Evolutionary conservation across 2,329 filamentous ascomycete genomes (phyloP).

Genomic region (Cercospora janseana): DNA sequence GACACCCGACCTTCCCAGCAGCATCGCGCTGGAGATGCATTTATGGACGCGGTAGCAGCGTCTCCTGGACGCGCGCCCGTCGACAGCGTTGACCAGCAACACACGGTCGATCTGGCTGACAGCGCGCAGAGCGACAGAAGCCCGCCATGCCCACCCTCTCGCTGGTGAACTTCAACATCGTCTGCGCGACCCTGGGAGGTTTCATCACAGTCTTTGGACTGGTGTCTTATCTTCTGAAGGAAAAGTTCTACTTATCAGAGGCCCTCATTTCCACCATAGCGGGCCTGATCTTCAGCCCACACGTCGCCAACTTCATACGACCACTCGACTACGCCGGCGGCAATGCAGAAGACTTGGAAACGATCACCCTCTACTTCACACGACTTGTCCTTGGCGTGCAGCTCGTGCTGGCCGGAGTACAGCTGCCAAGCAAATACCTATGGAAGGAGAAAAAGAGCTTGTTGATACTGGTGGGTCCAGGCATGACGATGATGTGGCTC

Average conservation of each 20-base stretch:
- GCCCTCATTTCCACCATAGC: slow-evolving; percentile 82
- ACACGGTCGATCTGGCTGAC: not conserved
- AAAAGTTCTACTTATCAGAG: slow-evolving; percentile 87
- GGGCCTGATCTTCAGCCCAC: slow-evolving; percentile 74
- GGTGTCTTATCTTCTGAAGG: slow-evolving; percentile 85
- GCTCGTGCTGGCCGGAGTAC: slow-evolving; percentile 82
- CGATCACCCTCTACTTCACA: slow-evolving; percentile 78
- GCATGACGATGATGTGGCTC: slow-evolving; percentile 87
- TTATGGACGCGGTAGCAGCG: too few species aligned
- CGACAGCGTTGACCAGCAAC: too few species aligned
- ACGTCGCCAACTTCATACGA: slow-evolving; percentile 71
- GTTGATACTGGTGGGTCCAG: slow-evolving; percentile 71
- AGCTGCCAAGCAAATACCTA: slow-evolving; percentile 80
- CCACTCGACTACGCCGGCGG: slow-evolving; percentile 69
- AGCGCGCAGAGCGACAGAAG: not conserved
- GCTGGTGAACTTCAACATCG: slow-evolving; percentile 73
- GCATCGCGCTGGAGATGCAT: not conserved
- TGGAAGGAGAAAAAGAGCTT: slow-evolving; percentile 75
- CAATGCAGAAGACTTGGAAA: slow-evolving; percentile 58
- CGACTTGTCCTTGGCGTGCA: slow-evolving; percentile 87
- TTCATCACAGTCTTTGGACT: slow-evolving; percentile 89
- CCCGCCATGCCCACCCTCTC: slow-evolving; percentile 58
- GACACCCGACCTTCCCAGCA: not conserved
- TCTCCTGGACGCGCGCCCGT: too few species aligned
- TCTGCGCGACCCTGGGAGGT: slow-evolving; percentile 75